Base-by-base conservation (phyloP, 78 protist species). In the Dictyostelium brefeldianum region DNA sequence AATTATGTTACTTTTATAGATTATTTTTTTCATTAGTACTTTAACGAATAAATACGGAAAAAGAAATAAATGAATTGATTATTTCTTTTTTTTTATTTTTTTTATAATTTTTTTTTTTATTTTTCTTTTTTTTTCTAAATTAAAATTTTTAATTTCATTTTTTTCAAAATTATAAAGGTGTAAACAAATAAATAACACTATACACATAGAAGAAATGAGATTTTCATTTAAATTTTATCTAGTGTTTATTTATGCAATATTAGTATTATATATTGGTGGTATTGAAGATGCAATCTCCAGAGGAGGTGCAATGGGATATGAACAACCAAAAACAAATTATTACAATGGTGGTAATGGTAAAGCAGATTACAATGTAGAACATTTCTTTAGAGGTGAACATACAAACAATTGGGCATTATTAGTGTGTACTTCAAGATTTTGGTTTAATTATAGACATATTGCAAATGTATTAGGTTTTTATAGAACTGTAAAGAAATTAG, bases 381-480 rank as follows among this genome's bases (percentile, higher is more conserved):
- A 87, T 15, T 64, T 87, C 5, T 87, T 53, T 65, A 74, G 93
- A 59, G 96, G 90, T 12, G 62, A 64, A 25, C 97, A 95, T 81
- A 95, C 97, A 29, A 95, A 95, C 22, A 95, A 95, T 59, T 95
- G 97, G 97, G 97, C 97, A 10, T 92, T 95, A 3, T 56, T 95
- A 31, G 99, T 98, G 4, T 94, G 96, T 53, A 97, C 99, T 0
- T 96, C 98, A 5, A 59, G 99, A 43, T 98, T 96, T 71, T 98
- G 99, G 99, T 98, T 97, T 95, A 98, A 98, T 80, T 98, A 98
- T 77, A 25, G 99, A 29, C 99, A 98, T 57, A 75, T 89, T 0
- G 97, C 99, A 27, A 98, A 98, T 71, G 95, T 96, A n/a, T 83
- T 98, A 15, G 91, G 98, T 12, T 36, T 98, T 47, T 98, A 98